Evolutionary conservation across 1,284 basidiomycete genomes (phyloP), one percentile per base, ranked within the genome.

Genomic region (Schizophyllum commune): DNA sequence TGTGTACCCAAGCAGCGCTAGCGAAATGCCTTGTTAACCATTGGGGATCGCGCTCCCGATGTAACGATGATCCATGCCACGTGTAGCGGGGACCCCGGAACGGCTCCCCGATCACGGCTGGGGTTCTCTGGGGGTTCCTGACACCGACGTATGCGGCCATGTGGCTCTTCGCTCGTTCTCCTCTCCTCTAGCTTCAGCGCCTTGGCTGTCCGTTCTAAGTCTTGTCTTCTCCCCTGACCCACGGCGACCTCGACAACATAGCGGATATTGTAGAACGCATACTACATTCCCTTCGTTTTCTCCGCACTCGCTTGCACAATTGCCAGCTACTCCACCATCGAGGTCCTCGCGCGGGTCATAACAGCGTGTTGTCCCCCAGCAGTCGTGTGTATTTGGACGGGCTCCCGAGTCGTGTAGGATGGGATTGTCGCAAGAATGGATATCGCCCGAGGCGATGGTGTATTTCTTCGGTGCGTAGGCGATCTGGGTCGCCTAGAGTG

Each of bases 401-500:
- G 9, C 39, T 9, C 39, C 27, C 17, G 39, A 11, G 17, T 47
- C 39, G 39, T 17, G 13, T 13, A 47, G 8, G 13, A 47, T 47
- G 39, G 17, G 13, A 13, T 47, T 8, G 13, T 47, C 39, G 39
- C 39, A 47, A 13, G 39, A 47, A 4, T 47, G 39, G 39, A 47
- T 47, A 11, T 47, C 39, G 9, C 39, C 39, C 9, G 39, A 47
- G 39, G 39, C 17, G 13, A 17, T 47, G 39, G 39, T 47, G 39
- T 55, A 55, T 27, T 55, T 55, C 27, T 21, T 55, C 53, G 77
- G 78, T 78, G 62, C 60, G 75, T 71, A 13, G 27, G 11, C 19
- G 8, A 2, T 27, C 9, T 57, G 19, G 51, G 27, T 11, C 11
- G 5, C 11, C 15, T 27, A 32, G 54, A 65, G 34, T 8, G 27